Conservation (phyloP, 768 basidiomycete species). For the Royoungia palumana region DNA sequence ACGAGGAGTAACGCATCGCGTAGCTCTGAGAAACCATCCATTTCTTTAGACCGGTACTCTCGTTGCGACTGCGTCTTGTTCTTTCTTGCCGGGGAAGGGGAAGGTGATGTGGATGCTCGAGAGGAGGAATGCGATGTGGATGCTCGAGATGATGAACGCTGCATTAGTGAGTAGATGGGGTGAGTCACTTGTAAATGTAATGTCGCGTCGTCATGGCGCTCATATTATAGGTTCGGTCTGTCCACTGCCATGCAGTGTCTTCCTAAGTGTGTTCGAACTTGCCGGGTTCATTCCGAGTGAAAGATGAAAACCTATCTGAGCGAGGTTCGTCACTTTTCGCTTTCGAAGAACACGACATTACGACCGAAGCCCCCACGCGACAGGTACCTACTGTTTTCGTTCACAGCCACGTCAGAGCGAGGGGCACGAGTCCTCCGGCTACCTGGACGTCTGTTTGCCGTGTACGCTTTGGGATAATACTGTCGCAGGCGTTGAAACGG, state of each 20-base stretch:
- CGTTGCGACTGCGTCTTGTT: constrained; percentile 27
- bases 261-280: neutral
- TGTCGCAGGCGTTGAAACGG: too few relatives aligned
- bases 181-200: constrained; percentile 8
- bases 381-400: too few relatives aligned
- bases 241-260: constrained; percentile 8
- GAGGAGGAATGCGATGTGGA: constrained; percentile 12
- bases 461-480: too few relatives aligned
- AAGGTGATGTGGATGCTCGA: constrained; percentile 5
- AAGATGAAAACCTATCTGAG: neutral
- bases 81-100: constrained; percentile 11
- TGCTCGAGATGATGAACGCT: constrained; percentile 9
- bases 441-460: too few relatives aligned
- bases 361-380: too few relatives aligned
- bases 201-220: neutral
- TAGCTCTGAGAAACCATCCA: constrained; percentile 30
- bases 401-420: too few relatives aligned
- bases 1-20: constrained; percentile 24
- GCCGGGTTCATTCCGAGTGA: neutral
- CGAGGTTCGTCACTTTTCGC: neutral
- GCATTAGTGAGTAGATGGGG: constrained; percentile 12
- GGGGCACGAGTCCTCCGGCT: too few relatives aligned
- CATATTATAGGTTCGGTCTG: constrained; percentile 15
- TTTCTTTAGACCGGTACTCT: constrained; percentile 30
- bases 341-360: too few relatives aligned